Base-by-base conservation (phyloP, 345 rosid genomes). In the Geranium rotundifolium region DNA sequence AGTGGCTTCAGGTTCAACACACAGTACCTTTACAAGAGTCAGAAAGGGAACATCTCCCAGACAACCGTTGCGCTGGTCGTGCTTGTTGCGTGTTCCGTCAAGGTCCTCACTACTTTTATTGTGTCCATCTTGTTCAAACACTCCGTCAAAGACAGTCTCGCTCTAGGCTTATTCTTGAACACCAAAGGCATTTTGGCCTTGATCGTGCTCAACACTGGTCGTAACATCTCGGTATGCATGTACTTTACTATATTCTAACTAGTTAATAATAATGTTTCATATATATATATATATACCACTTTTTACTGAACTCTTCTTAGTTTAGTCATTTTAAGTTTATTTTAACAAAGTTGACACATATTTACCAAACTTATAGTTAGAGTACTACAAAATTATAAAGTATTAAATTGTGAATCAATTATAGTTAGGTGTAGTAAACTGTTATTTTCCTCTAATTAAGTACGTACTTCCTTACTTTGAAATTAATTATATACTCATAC, bases 131-230 rank as follows among this genome's bases (percentile, higher is more conserved):
- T 66, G 18, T 56, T 60, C 71, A 67, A 65, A 16, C 61, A 74
- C 69, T 65, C 80, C 19, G 15, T 76, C 12, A 66, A 54, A 31
- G 87, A 85, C 20, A 78, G 77, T 2, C 14, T 79, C 0, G 72
- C 81, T 19, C 66, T 85, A 5, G 91, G 87, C 5, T 63, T 73
- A 4, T 81, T 88, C 50, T 81, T 85, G 91, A 88, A 85, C 78
- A 80, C 87, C 15, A 85, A 85, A 68, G 95, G 95, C 9, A 71
- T 83, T 17, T 50, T 83, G 71, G 74, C 86, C 12, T 57, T 88
- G 20, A 73, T 88, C 5, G 17, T 78, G 55, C 57, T 88, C 19
- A 82, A 83, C 41, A 61, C 73, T 1, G 91, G 83, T n/a, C 80
- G 85, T 19, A 73, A 80, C 65, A 63, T 55, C 17, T 12, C 62